A percentile compares a stretch with the other conserved stretches of the same genome.
phyloP scores from a whole-genome alignment of 2,329 filamentous ascomycete species.

The Nigrograna mackinnonii region DNA sequence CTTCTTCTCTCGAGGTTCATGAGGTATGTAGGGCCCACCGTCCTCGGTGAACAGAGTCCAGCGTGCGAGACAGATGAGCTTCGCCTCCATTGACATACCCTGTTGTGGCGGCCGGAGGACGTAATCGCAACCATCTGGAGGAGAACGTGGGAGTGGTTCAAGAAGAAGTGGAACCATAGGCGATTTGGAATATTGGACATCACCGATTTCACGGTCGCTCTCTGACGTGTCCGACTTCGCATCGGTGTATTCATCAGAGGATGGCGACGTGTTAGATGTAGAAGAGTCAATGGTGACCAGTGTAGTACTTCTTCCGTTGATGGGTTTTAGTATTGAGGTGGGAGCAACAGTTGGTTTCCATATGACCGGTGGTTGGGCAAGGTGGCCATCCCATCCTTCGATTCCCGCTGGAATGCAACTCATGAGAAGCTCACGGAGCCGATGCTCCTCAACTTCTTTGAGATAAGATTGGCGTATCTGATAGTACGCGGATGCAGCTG shows the following conservation, averaged over 20 bases:
- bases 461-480: constrained; percentile 16
- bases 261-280: too few relatives aligned
- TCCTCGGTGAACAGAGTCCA: constrained; percentile 25
- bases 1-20: constrained; percentile 19
- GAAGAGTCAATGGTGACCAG: too few relatives aligned
- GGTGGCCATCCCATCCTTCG: constrained; percentile 15
- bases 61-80: constrained; percentile 27
- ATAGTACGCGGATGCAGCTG: constrained; percentile 18
- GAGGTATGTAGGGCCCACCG: constrained; percentile 14
- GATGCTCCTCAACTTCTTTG: constrained; percentile 20
- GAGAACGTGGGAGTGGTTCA: constrained; percentile 14
- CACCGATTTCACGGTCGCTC: too few relatives aligned
- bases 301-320: too few relatives aligned
- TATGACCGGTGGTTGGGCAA: constrained; percentile 2
- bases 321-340: too few relatives aligned
- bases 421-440: constrained; percentile 16
- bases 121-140: constrained; percentile 7
- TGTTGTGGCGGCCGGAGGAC: constrained; percentile 16
- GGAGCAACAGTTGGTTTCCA: too few relatives aligned
- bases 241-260: too few relatives aligned
- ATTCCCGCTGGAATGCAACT: constrained; percentile 17
- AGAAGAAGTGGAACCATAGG: constrained; percentile 14
- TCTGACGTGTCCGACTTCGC: too few relatives aligned
- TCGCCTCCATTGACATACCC: constrained; percentile 22
- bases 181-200: neutral